Conservation (phyloP, 1,284 basidiomycete species). For the Coniophora puteana region DNA sequence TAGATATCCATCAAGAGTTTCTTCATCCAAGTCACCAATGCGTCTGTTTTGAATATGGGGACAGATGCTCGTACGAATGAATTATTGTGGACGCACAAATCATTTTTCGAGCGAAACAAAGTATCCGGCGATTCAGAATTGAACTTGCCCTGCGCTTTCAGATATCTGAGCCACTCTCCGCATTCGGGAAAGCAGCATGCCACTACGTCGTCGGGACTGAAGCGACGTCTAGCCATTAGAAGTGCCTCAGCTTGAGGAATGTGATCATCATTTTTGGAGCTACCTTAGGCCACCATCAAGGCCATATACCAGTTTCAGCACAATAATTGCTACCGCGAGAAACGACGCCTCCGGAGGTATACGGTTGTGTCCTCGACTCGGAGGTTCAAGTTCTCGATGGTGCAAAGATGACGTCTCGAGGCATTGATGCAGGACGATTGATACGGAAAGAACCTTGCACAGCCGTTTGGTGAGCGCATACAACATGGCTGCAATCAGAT, state of each 20-base stretch:
- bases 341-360: conserved; percentile 77
- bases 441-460: conserved; percentile 53
- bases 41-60: too few relatives aligned
- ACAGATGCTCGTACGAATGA: conserved; percentile 16
- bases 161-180: conserved; percentile 41
- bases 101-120: conserved; percentile 32
- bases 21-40: conserved; percentile 49
- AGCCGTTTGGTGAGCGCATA: conserved; percentile 62
- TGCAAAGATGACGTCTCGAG: conserved; percentile 41
- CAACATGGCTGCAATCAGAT: conserved; percentile 45
- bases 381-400: conserved; percentile 36
- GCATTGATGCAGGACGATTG: conserved; percentile 56
- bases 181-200: too few relatives aligned
- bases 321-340: conserved; percentile 60
- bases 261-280: too few relatives aligned
- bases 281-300: conserved; percentile 71
- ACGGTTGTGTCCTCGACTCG: conserved; percentile 52
- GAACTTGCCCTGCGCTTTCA: conserved; percentile 35
- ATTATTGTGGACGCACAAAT: conserved; percentile 26
- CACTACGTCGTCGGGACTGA: too few relatives aligned
- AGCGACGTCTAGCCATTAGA: too few relatives aligned
- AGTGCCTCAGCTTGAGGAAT: conserved; percentile 11
- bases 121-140: conserved; percentile 26
- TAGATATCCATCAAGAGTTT: conserved; percentile 64
- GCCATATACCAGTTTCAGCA: conserved; percentile 82